Conservation (phyloP, 495 filamentous ascomycete genomes). For the Aspergillus panamensis region DNA sequence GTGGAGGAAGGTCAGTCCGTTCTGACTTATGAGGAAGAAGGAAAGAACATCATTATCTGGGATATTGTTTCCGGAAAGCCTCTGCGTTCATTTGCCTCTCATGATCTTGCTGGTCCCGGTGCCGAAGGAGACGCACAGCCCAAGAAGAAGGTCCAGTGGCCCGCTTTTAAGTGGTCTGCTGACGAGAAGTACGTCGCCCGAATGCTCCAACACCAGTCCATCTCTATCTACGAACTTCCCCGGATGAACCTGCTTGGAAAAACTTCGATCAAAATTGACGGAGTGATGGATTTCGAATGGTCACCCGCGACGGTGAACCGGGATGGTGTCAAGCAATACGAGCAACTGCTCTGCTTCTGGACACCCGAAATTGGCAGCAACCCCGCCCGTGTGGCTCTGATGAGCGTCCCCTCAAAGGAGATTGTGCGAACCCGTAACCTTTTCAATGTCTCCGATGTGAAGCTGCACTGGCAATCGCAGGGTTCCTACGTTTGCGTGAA, state of each 20-base stretch:
- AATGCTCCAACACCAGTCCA: constrained; percentile 79
- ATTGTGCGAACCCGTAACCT: constrained; percentile 90
- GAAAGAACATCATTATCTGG: constrained; percentile 99
- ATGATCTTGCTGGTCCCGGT: constrained; percentile 63
- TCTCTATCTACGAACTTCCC: constrained; percentile 92
- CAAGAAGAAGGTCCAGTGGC: constrained; percentile 94
- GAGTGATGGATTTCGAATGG: constrained; percentile 97
- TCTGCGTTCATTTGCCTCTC: constrained; percentile 84
- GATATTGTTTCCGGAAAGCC: constrained; percentile 88
- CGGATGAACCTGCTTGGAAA: constrained; percentile 88
- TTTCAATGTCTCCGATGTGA: constrained; percentile 95
- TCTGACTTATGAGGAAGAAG: constrained; percentile 85
- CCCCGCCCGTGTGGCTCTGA: constrained; percentile 92
- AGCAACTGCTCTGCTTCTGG: constrained; percentile 98
- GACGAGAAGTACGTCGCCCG: constrained; percentile 96
- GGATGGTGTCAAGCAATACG: constrained; percentile 80
- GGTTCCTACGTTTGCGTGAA: constrained; percentile 94
- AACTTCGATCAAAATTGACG: constrained; percentile 89
- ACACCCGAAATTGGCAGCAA: constrained; percentile 97
- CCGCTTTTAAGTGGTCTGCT: constrained; percentile 97
- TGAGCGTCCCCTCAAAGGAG: constrained; percentile 93
- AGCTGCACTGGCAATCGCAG: constrained; percentile 92
- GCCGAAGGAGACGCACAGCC: constrained; percentile 63
- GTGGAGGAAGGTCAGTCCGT: constrained; percentile 85
- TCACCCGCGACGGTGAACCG: constrained; percentile 74